phyloP scores from a whole-genome alignment of 73 alveolate genomes.

The Symbiodinium natans region DNA sequence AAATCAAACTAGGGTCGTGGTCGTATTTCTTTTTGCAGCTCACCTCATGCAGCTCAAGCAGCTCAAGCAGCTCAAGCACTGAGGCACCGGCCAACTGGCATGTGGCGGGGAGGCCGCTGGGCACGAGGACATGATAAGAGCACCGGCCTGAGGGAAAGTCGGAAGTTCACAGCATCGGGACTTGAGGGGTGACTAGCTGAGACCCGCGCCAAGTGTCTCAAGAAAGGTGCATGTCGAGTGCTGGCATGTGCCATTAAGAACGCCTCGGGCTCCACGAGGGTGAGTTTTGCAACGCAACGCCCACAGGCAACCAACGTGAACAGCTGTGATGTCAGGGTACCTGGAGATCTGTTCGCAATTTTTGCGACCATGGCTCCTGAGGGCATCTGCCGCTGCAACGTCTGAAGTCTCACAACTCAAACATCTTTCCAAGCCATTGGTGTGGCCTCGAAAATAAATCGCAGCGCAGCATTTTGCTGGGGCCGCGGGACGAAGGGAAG shows the following conservation, averaged over 20 bases:
- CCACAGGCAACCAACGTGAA: background rate
- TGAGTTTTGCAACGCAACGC: background rate
- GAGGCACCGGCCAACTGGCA: constrained; percentile 21
- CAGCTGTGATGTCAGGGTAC: too few species aligned
- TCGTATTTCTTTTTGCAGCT: too few species aligned
- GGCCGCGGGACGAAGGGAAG: constrained; percentile 85
- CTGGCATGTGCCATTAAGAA: constrained; percentile 46
- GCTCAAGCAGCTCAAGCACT: background rate
- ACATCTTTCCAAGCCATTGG: background rate
- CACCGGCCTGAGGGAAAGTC: background rate
- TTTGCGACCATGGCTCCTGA: constrained; percentile 68
- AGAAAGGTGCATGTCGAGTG: constrained; percentile 53
- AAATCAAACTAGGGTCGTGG: background rate
- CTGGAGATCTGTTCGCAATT: constrained; percentile 57
- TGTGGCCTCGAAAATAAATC: constrained; percentile 54
- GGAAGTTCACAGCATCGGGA: background rate
- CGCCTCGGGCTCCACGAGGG: background rate
- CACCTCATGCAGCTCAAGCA: background rate
- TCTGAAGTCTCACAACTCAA: too few species aligned
- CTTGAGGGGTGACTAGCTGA: background rate
- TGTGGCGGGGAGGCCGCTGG: constrained; percentile 34
- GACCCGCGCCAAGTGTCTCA: constrained; percentile 47
- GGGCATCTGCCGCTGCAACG: too few species aligned
- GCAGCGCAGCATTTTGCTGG: constrained; percentile 41
- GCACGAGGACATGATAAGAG: background rate